Base-by-base conservation (phyloP, 1,139 yeast species). In the Yamadazyma pseudoaaseri region DNA sequence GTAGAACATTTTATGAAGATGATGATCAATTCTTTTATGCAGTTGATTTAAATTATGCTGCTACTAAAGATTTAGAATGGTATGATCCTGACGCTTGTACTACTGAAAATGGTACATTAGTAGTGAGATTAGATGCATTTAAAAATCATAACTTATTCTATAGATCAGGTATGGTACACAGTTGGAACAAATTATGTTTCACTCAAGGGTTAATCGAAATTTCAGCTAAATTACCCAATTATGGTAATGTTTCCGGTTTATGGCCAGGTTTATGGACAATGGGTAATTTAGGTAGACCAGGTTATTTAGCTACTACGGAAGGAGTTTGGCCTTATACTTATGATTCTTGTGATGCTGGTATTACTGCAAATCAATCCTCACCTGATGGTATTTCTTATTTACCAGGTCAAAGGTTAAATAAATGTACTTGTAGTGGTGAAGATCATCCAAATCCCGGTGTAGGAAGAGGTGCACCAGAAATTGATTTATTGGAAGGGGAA, bases 241-340 rank as follows among this genome's bases (percentile, higher is more conserved):
- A 70, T 42, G 90, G 90, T 43, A 64, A 74, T 37, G 68, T 79
- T 16, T 69, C 79, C 7, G 95, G 95, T 27, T 63, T 86, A 37
- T 86, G 96, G 96, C 96, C 96, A 1, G 96, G 95, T 60, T 54
- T 85, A 36, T 86, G 96, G 96, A 73, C 92, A 2, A 70, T 86
- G 72, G 96, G 95, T 30, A 86, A 86, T 49, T 64, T 86, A 39
- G 96, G 85, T 20, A 73, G 95, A 47, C 87, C 96, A 0, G 96
- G 96, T 9, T 86, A 73, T 54, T 55, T 78, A 53, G 89, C 90
- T 3, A 60, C 86, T 6, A 76, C 95, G 3, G 92, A 85, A 29
- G 95, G 95, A 27, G 81, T 84, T 10, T 86, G 95, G 96, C 95
- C 95, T 3, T 86, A 86, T 51, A 70, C 87, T n/a, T 86, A 86